Evolutionary conservation across 805 yeast species (phyloP).

Genomic region (Saturnispora hagleri): DNA sequence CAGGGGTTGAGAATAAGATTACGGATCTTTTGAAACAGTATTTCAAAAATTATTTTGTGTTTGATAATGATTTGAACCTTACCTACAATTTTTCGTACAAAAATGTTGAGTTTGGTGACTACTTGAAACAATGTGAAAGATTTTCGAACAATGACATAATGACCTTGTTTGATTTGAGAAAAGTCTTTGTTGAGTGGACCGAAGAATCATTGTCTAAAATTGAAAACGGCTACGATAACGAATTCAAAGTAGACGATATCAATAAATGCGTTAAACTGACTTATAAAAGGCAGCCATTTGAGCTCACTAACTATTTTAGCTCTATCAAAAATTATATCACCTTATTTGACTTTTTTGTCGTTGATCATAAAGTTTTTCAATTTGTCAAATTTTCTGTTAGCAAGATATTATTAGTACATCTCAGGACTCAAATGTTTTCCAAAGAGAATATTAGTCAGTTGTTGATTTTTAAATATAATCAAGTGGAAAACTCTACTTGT

Average conservation of each 20-base stretch:
- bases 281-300: background rate
- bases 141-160: constrained; percentile 5
- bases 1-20: constrained; percentile 6
- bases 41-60: constrained; percentile 8
- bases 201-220: constrained; percentile 12
- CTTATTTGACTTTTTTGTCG: constrained; percentile 17
- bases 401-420: constrained; percentile 15
- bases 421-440: constrained; percentile 20
- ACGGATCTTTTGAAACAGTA: constrained; percentile 9
- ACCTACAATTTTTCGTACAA: constrained; percentile 9
- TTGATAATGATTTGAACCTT: constrained; percentile 11
- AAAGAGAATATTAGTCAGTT: constrained; percentile 20
- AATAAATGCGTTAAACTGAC: constrained; percentile 2
- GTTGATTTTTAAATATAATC: constrained; percentile 18
- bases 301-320: constrained; percentile 7
- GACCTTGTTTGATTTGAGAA: constrained; percentile 18
- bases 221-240: constrained; percentile 9
- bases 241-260: constrained; percentile 5
- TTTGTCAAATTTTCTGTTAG: constrained; percentile 14
- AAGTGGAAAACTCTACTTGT: constrained; percentile 1
- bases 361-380: constrained; percentile 11
- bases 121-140: constrained; percentile 13
- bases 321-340: constrained; percentile 17
- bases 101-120: constrained; percentile 13
- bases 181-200: constrained; percentile 19